Base-by-base conservation (phyloP, 164 flowering plant species). In the Stephania yunnanensis region DNA sequence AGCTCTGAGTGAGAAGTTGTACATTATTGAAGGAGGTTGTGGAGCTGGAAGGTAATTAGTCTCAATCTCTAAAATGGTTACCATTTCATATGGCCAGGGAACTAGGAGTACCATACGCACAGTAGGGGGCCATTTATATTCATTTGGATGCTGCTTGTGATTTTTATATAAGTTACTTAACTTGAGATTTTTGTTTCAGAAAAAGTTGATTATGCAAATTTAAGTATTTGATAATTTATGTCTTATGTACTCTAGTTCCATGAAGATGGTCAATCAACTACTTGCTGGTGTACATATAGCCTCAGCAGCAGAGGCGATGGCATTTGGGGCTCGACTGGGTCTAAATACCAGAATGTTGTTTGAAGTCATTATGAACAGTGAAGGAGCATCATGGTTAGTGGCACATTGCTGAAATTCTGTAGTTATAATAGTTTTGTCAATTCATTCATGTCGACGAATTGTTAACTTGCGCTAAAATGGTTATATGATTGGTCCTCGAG, bases 221-320 rank as follows among this genome's bases (percentile, higher is more conserved):
- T 69, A 36, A 75, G 45, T 10, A n/a, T 31, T 44, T 66, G 11
- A 44, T 65, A 78, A 55, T 58, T 48, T 73, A 61, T 9, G 6
- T 73, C 4, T 75, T 67, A 68, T 71, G 13, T 76, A 44, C 71
- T 81, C 29, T 71, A 96, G 99, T 87, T 89, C 83, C 80, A 89
- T 96, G 72, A 96, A 96, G 86, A 96, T 96, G 99, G 88, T 91
- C 73, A 96, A 96, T 84, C 99, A 96, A 84, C 86, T 96, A 77
- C 98, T 96, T 82, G 99, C 99, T 80, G 99, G 99, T 81, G 97
- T 96, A 81, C 99, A 96, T 79, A 96, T 96, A 73, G 99, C 95
- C 81, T 85, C 98, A 74, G 87, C 94, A 69, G 99, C 99, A 71
- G 99, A 96, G 86, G 98, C 97, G 74, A 89, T 96, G 90, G 98